phyloP scores from a whole-genome alignment of 306 rosid species.

The Astragalus glycyphyllos region DNA sequence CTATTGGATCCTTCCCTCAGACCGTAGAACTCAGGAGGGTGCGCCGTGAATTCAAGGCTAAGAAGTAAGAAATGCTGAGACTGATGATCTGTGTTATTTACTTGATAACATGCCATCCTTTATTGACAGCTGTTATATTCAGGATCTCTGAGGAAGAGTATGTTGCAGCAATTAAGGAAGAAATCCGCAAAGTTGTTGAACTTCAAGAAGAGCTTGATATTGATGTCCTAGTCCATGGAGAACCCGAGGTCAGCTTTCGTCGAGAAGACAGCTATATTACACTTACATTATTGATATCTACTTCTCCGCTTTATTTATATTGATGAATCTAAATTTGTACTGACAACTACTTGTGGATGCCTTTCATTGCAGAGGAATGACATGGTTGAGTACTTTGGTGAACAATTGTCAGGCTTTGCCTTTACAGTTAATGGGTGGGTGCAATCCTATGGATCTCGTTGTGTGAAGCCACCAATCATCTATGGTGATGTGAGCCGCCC shows the following conservation, averaged over 20 bases:
- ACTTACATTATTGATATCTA: neutral
- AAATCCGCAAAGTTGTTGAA: conserved; percentile 74
- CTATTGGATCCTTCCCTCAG: conserved; percentile 96
- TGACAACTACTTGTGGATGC: conserved; percentile 36
- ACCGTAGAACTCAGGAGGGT: conserved; percentile 86
- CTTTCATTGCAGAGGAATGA: conserved; percentile 79
- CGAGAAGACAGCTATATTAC: neutral
- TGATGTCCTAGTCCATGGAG: conserved; percentile 95
- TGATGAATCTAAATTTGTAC: conserved; percentile 20
- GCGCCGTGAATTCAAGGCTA: conserved; percentile 94
- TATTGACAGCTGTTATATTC: conserved; percentile 26
- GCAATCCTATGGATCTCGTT: conserved; percentile 94
- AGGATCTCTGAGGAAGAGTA: conserved; percentile 91
- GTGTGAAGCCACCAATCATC: conserved; percentile 98
- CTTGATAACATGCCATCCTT: conserved; percentile 29
- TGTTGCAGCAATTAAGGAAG: conserved; percentile 71
- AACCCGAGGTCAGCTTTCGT: conserved; percentile 78
- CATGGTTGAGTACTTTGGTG: conserved; percentile 96
- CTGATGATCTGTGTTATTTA: conserved; percentile 25
- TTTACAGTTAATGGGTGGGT: conserved; percentile 93
- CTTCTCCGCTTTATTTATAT: neutral
- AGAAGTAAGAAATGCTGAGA: conserved; percentile 60
- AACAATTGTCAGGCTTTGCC: conserved; percentile 93
- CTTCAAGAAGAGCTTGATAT: conserved; percentile 93
- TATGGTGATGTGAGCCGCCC: conserved; percentile 98